phyloP scores from a whole-genome alignment of 345 rosid genomes.

The Eucalyptus pauciflora region DNA sequence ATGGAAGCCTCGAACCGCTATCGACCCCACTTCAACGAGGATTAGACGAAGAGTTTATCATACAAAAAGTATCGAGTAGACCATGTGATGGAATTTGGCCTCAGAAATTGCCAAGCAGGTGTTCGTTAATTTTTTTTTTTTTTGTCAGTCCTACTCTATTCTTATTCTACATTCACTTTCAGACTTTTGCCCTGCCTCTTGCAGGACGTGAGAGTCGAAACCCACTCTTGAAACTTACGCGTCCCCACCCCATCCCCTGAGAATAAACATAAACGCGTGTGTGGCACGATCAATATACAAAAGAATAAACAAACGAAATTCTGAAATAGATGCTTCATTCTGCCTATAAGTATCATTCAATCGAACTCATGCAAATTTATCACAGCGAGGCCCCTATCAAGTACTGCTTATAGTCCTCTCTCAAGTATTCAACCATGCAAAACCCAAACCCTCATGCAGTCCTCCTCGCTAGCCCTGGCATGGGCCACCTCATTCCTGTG shows the following conservation, averaged over 20 bases:
- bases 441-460: conserved; percentile 20
- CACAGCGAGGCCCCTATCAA: not conserved
- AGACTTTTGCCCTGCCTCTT: too few relatives aligned
- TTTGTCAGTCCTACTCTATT: too few relatives aligned
- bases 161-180: too few relatives aligned
- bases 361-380: not conserved
- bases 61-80: not conserved
- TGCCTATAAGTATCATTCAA: not conserved
- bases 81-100: not conserved
- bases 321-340: not conserved
- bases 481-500: conserved; percentile 58
- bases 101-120: not conserved
- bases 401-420: not conserved
- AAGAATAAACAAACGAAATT: not conserved
- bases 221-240: too few relatives aligned
- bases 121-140: not conserved
- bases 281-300: not conserved
- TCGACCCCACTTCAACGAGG: not conserved
- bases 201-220: too few relatives aligned
- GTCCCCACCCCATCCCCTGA: too few relatives aligned
- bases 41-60: not conserved
- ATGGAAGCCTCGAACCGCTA: not conserved
- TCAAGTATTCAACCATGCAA: conserved; percentile 6
- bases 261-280: not conserved
- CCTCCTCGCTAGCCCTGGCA: conserved; percentile 58